A percentile compares a stretch with the other conserved stretches of the same genome.
These are phyloP conservation scores for Cladosporium sp. DNA, from an alignment of 2,329 filamentous ascomycete genomes.

Conservation along the genomic window DNA sequence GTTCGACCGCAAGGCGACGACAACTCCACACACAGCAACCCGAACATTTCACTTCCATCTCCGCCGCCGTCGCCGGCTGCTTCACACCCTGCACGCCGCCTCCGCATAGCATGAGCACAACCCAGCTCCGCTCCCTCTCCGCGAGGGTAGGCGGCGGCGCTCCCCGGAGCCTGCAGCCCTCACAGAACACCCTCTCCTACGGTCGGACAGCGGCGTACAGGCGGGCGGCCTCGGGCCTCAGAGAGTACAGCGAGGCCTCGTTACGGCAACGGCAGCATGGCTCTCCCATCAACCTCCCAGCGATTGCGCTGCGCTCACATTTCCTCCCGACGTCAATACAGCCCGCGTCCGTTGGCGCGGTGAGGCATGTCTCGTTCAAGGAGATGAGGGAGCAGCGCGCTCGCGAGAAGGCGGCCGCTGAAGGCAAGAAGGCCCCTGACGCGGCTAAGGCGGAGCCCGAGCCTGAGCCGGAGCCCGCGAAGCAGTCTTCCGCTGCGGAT, in stretches of 20 bases:
- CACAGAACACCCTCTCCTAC: slow-evolving; percentile 34
- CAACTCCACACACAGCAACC: not conserved
- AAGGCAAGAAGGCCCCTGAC: slow-evolving; percentile 33
- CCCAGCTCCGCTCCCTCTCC: slow-evolving; percentile 34
- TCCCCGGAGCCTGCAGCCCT: slow-evolving; percentile 23
- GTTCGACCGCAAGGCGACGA: slow-evolving; percentile 4
- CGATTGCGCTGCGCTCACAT: slow-evolving; percentile 37
- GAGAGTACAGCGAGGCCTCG: slow-evolving; percentile 25
- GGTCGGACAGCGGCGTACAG: slow-evolving; percentile 44
- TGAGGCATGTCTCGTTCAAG: slow-evolving; percentile 40
- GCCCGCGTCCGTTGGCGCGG: slow-evolving; percentile 37
- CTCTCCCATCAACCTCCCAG: slow-evolving; percentile 6
- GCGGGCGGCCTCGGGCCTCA: slow-evolving; percentile 34
- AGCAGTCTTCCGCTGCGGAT: slow-evolving; percentile 21
- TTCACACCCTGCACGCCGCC: not conserved
- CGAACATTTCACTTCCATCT: slow-evolving; percentile 1
- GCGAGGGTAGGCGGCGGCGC: slow-evolving; percentile 33
- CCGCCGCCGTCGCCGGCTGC: not conserved
- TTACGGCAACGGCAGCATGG: slow-evolving; percentile 23
- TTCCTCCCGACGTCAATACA: slow-evolving; percentile 36
- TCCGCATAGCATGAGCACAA: slow-evolving; percentile 40
- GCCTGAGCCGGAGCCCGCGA: slow-evolving; percentile 17
- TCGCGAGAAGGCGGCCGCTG: slow-evolving; percentile 29
- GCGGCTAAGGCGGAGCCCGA: slow-evolving; percentile 29
- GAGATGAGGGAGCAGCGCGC: slow-evolving; percentile 32